These are phyloP conservation scores for Ceratobasidium sp. DNA, from an alignment of 1,284 basidiomycete genomes.

Conservation along the genomic window DNA sequence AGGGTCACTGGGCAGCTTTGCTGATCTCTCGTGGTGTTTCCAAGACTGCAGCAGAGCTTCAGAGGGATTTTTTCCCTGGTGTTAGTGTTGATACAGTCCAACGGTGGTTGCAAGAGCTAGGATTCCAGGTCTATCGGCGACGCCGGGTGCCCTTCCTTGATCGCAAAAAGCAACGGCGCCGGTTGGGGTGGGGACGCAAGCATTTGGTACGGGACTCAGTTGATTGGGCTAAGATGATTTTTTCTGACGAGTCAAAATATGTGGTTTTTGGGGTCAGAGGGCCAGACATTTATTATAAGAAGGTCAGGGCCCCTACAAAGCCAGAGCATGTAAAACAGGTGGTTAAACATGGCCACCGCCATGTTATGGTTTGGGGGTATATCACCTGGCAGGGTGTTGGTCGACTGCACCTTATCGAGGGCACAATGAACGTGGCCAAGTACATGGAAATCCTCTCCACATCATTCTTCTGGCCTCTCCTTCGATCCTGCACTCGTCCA, in stretches of 20 bases:
- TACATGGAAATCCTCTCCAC: neutral
- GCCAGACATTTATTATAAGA: neutral
- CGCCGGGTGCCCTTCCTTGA: neutral
- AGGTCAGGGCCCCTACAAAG: neutral
- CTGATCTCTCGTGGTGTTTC: constrained; percentile 12
- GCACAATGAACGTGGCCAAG: neutral
- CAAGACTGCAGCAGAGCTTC: too few relatives aligned
- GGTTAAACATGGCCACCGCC: neutral
- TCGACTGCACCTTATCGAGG: neutral
- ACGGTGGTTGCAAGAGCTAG: neutral
- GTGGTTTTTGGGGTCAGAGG: neutral
- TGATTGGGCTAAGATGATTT: neutral
- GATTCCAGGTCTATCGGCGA: neutral
- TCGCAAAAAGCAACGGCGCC: neutral
- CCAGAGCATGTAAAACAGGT: neutral
- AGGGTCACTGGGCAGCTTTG: neutral
- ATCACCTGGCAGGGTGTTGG: neutral
- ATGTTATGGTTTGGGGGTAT: too few relatives aligned
- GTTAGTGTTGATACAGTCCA: neutral
- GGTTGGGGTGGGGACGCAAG: neutral
- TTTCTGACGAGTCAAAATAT: neutral
- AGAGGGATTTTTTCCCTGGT: constrained; percentile 1
- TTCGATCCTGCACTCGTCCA: too few relatives aligned
- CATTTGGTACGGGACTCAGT: neutral
- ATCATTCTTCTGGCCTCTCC: too few relatives aligned